phyloP scores from a whole-genome alignment of 1,284 basidiomycete species.

The Porogramme epimiltina region DNA sequence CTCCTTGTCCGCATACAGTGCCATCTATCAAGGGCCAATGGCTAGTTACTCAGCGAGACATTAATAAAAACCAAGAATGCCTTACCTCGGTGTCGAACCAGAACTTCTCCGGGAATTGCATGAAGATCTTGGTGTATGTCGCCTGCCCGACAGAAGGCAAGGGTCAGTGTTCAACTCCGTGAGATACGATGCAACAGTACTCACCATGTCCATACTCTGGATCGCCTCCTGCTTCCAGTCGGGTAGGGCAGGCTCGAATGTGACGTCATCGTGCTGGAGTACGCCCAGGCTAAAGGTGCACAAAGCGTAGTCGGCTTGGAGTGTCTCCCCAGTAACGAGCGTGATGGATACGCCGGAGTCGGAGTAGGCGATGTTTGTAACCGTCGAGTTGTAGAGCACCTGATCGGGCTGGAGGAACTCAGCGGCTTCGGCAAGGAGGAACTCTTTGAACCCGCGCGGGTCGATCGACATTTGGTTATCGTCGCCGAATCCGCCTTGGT shows the following conservation, averaged over 20 bases:
- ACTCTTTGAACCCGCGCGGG: slow-evolving; percentile 58
- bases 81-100: slow-evolving; percentile 67
- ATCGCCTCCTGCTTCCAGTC: slow-evolving; percentile 69
- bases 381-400: slow-evolving; percentile 50
- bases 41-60: no score
- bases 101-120: slow-evolving; percentile 67
- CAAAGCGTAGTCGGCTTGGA: slow-evolving; percentile 32
- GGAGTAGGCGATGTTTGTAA: slow-evolving; percentile 52
- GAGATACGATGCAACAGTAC: neutral
- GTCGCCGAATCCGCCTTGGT: slow-evolving; percentile 58
- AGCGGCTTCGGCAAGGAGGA: slow-evolving; percentile 57
- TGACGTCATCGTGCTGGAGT: slow-evolving; percentile 64
- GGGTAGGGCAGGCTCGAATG: slow-evolving; percentile 58
- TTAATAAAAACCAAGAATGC: no score
- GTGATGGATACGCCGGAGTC: slow-evolving; percentile 40
- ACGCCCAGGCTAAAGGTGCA: slow-evolving; percentile 45
- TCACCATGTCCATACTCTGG: slow-evolving; percentile 64
- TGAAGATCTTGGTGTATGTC: slow-evolving; percentile 73
- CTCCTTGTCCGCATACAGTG: slow-evolving; percentile 36
- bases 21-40: slow-evolving; percentile 48
- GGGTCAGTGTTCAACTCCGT: no score
- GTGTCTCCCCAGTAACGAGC: slow-evolving; percentile 41
- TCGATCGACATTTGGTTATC: slow-evolving; percentile 57
- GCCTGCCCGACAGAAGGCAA: slow-evolving; percentile 38
- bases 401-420: slow-evolving; percentile 51